Percentiles rank a stretch among this genome's conserved stretches.
Conservation (phyloP, 2,329 filamentous ascomycete species). For the Beauveria bassiana region DNA sequence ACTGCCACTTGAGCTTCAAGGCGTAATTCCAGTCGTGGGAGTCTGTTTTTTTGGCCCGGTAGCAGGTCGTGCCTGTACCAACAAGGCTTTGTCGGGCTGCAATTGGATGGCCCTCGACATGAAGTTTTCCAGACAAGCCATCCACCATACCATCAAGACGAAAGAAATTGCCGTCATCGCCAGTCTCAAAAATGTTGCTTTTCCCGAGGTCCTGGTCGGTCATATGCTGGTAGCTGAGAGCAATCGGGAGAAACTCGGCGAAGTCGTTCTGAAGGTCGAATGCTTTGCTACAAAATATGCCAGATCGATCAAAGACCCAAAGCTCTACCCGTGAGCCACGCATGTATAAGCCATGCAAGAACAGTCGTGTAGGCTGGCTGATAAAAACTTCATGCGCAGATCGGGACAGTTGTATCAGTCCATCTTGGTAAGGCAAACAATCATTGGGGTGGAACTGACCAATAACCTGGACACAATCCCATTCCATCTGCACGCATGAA, state of each 20-base stretch:
- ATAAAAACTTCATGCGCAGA: constrained; percentile 21
- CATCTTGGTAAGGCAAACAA: constrained; percentile 13
- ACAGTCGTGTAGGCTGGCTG: constrained; percentile 25
- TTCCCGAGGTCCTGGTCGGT: constrained; percentile 21
- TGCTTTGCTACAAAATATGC: constrained; percentile 23
- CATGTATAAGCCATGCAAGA: constrained; percentile 29
- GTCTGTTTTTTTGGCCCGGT: constrained; percentile 19
- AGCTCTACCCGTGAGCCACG: constrained; percentile 24
- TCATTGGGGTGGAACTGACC: constrained; percentile 11
- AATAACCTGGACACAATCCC: constrained; percentile 14
- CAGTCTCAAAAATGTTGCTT: constrained; percentile 16
- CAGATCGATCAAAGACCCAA: constrained; percentile 31
- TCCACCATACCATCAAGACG: neutral
- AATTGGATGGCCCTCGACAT: constrained; percentile 23
- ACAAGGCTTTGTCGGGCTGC: constrained; percentile 19
- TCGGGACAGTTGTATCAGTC: constrained; percentile 14
- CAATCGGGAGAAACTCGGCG: constrained; percentile 20
- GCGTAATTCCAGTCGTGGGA: constrained; percentile 21
- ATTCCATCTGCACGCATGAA: constrained; percentile 7
- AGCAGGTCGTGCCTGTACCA: constrained; percentile 25
- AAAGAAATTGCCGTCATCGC: constrained; percentile 14
- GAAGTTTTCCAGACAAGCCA: constrained; percentile 19
- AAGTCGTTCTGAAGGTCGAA: constrained; percentile 24
- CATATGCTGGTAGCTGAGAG: constrained; percentile 25
- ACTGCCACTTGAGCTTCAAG: constrained; percentile 28